Percentiles rank a stretch among this genome's conserved stretches.
phyloP scores from a whole-genome alignment of 1,284 basidiomycete species.

The Heterobasidion occidentale region DNA sequence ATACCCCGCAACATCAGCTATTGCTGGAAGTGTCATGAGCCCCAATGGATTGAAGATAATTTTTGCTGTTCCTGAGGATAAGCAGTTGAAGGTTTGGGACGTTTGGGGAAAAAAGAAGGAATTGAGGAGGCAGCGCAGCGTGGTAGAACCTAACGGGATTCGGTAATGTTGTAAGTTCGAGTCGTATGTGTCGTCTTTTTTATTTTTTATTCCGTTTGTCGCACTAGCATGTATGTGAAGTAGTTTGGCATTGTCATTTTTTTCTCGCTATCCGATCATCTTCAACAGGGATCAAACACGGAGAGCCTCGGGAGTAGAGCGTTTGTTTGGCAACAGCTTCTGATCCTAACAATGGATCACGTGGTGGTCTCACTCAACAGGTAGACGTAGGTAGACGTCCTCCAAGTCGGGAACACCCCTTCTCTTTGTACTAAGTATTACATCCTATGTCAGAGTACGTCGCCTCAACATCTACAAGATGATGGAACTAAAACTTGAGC shows the following conservation, averaged over 20 bases:
- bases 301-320: too few relatives aligned
- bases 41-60: slow-evolving; percentile 39
- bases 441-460: neutral
- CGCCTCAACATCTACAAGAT: neutral
- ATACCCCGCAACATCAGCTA: slow-evolving; percentile 29
- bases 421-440: neutral
- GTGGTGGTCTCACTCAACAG: neutral
- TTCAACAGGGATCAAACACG: too few relatives aligned
- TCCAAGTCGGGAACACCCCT: neutral
- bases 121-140: slow-evolving; percentile 31
- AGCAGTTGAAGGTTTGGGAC: slow-evolving; percentile 44
- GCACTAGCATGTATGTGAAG: neutral
- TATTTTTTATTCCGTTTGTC: neutral
- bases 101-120: slow-evolving; percentile 47
- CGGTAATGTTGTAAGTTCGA: neutral
- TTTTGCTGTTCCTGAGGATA: slow-evolving; percentile 38
- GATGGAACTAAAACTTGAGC: too few relatives aligned
- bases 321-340: too few relatives aligned
- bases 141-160: slow-evolving; percentile 6
- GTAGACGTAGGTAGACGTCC: too few relatives aligned
- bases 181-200: neutral
- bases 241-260: neutral
- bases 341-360: neutral
- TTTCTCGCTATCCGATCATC: too few relatives aligned
- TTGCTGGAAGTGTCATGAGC: slow-evolving; percentile 39